Percentiles rank a stretch among this genome's conserved stretches.
These are phyloP conservation scores for Lippia alba DNA, from an alignment of 305 asterid species.

Conservation along the genomic window DNA sequence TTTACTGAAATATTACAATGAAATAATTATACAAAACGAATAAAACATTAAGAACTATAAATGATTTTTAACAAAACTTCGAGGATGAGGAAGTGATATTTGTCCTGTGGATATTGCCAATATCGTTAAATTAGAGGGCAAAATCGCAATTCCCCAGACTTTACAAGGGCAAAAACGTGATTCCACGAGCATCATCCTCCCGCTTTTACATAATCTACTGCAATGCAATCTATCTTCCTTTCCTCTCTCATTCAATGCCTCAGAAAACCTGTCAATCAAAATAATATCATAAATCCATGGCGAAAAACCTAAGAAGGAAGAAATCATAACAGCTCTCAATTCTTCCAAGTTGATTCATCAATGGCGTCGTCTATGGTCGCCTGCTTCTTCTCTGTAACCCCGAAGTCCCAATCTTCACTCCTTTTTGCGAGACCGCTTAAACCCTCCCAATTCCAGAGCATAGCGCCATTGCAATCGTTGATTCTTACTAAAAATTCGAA, in stretches of 20 bases:
- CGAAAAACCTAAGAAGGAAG: slow-evolving; percentile 25
- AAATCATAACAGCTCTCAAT: neutral
- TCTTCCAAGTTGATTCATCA: slow-evolving; percentile 14
- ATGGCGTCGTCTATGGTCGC: slow-evolving; percentile 45
- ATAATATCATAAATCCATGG: slow-evolving; percentile 23
- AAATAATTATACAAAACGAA: too few species aligned
- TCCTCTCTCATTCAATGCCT: neutral
- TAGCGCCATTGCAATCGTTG: slow-evolving; percentile 12
- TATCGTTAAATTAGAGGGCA: too few species aligned
- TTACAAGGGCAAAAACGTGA: neutral
- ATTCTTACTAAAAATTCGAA: slow-evolving; percentile 5
- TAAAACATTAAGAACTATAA: too few species aligned
- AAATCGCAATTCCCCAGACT: too few species aligned
- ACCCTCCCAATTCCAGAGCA: slow-evolving; percentile 31
- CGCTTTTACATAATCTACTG: slow-evolving; percentile 8
- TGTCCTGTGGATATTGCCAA: too few species aligned
- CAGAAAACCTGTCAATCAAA: neutral
- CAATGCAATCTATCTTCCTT: neutral
- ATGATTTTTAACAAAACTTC: too few species aligned
- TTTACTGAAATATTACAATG: too few species aligned
- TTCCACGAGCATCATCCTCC: slow-evolving; percentile 26
- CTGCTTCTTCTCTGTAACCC: slow-evolving; percentile 36
- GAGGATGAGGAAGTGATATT: too few species aligned
- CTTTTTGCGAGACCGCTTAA: slow-evolving; percentile 24
- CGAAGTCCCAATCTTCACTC: slow-evolving; percentile 25